Evolutionary conservation across 345 rosid genomes (phyloP), one percentile per base, ranked within the genome.

Genomic region (Noccaea bulbosa): DNA sequence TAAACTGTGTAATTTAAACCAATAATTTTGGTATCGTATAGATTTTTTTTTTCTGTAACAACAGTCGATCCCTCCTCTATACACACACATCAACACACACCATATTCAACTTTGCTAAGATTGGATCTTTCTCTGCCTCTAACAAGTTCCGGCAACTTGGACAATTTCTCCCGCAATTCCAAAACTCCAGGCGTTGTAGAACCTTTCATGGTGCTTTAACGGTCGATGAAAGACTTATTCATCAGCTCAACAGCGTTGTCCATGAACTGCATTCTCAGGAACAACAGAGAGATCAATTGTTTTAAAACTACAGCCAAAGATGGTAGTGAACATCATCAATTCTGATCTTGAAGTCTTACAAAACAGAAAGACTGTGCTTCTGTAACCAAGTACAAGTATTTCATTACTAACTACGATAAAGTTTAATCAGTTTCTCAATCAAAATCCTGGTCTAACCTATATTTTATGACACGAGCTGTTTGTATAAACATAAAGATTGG

Each of bases 221-320:
- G 93, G 76, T 88, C 97, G 12, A 84, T 79, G 77, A 92, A 92
- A 2, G 97, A 88, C 81, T 90, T 88, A 79, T 92, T 81, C 95
- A 90, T 92, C 79, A 90, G 85, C 78, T 79, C 75, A 20, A 88
- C 88, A 11, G 95, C 98, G 16, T 87, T 81, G 47, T 92, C 98
- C 98, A 90, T 84, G 78, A 90, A 88, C 97, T 90, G 89, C 87
- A 87, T 11, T 51, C 20, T 44, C 43, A 76, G 53, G 33, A 72
- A 67, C 64, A 70, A 47, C 11, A 65, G 24, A 69, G 39, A 16
- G 27, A 69, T 38, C 46, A 30, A 10, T 5, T 15, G 46, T 54
- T 54, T 54, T 54, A 59, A 22, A 51, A 0, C 10, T 15, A 33
- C 30, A 58, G 3, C 35, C 33, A 34, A 30, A 15, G 11, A 39